Conservation (phyloP, 2,329 filamentous ascomycete species). For the Ceratocystis huliohia region DNA sequence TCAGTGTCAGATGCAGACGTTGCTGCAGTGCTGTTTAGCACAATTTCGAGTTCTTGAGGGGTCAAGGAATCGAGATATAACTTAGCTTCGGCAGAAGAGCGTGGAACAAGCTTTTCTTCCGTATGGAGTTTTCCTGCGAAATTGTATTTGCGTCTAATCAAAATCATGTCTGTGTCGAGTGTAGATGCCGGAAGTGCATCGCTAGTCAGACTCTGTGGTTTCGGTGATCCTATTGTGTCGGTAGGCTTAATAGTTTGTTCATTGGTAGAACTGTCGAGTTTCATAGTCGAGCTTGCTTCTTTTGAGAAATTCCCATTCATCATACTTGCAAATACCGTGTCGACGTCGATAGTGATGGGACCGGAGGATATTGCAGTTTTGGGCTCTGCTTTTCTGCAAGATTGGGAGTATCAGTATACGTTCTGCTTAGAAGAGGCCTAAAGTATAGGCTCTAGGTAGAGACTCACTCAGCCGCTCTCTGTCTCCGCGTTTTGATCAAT, state of each 20-base stretch:
- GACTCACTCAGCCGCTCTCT: conserved; percentile 50
- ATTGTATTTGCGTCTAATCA: conserved; percentile 59
- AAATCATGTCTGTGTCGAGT: conserved; percentile 36
- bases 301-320: conserved; percentile 30
- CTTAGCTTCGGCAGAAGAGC: conserved; percentile 52
- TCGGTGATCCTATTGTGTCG: not conserved
- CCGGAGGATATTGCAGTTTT: conserved; percentile 40
- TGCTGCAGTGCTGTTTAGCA: conserved; percentile 6
- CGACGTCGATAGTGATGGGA: conserved; percentile 57
- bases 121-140: conserved; percentile 61
- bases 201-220: not conserved
- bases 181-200: not conserved
- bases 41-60: conserved; percentile 23
- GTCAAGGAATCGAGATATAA: conserved; percentile 40
- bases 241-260: not conserved
- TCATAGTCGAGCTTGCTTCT: conserved; percentile 12
- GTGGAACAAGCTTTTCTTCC: conserved; percentile 56
- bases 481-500: conserved; percentile 59
- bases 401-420: conserved; percentile 19
- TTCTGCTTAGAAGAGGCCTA: not conserved
- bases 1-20: conserved; percentile 21
- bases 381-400: conserved; percentile 42
- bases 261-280: not conserved
- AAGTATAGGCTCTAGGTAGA: not conserved
- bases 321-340: conserved; percentile 59